Evolutionary conservation across 1,139 yeast genomes (phyloP), one percentile per base, ranked within the genome.

Genomic region (Suhomyces bolitotheri): DNA sequence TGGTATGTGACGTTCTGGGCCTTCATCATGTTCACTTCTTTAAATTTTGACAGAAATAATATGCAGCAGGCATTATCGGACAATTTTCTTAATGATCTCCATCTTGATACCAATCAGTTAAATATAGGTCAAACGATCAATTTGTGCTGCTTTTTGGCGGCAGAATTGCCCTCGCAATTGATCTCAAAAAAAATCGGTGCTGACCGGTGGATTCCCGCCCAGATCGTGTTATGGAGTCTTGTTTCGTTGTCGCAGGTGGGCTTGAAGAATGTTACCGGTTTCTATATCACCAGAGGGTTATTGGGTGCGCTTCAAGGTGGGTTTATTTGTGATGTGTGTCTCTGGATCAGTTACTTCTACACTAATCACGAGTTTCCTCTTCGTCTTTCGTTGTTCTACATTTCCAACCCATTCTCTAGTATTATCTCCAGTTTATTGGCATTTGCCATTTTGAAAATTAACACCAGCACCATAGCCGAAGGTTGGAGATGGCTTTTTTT

Each of bases 401-500:
- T 61, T 16, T 53, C 64, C 69, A 16, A 63, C 75, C 13, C 61
- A 59, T 33, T 69, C 76, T 9, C 41, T 59, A 23, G 50, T 10
- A 54, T 61, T 13, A 34, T 70, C 76, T 3, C 64, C 58, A 46
- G 64, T 71, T 47, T 77, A 16, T 46, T 73, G 23, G 77, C 79
- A 0, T 69, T 62, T 45, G 76, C 71, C 12, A 53, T 74, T 16
- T 56, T 77, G 30, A 65, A 66, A 38, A 56, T 75, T 53, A 53
- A 69, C 22, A 67, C 71, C 13, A 54, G 60, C 2, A 45, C 54
- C 25, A 62, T 71, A 2, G 48, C 60, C 41, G 60, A 56, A 22
- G 85, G 86, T 14, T 80, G 86, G 86, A 64, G 73, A 45, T 81
- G 82, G 81, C 58, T 82, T 16, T 82, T 82, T 49, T 51, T 82